Conservation (phyloP, 2,329 filamentous ascomycete species). For the Colletotrichum cuscutae region DNA sequence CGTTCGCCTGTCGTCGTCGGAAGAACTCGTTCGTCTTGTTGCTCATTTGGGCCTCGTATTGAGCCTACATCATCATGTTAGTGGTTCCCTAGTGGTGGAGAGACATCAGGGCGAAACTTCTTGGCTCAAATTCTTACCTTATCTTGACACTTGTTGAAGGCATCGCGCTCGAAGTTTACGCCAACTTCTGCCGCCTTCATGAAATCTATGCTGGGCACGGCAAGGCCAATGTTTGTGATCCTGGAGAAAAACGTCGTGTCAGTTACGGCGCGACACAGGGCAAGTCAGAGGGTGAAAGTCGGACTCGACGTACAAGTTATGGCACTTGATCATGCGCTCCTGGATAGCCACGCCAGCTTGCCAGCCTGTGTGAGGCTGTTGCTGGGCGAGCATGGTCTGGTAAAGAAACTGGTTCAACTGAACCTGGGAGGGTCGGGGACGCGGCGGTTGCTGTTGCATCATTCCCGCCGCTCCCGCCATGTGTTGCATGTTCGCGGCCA, state of each 20-base stretch:
- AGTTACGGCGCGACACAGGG: constrained; percentile 7
- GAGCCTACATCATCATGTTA: constrained; percentile 47
- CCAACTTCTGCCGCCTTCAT: constrained; percentile 54
- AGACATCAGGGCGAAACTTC: neutral
- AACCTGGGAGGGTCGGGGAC: constrained; percentile 46
- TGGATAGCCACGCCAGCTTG: constrained; percentile 49
- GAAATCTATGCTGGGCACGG: constrained; percentile 52
- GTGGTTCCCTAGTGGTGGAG: constrained; percentile 25
- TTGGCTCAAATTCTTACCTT: constrained; percentile 52
- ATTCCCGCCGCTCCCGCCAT: constrained; percentile 61
- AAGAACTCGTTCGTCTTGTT: constrained; percentile 60
- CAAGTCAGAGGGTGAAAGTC: constrained; percentile 1
- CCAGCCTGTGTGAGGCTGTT: constrained; percentile 49
- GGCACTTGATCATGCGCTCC: constrained; percentile 55
- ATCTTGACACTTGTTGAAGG: constrained; percentile 56
- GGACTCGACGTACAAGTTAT: constrained; percentile 50
- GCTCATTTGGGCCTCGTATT: constrained; percentile 61
- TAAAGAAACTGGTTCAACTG: constrained; percentile 54
- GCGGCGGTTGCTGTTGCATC: constrained; percentile 49
- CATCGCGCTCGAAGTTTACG: constrained; percentile 59
- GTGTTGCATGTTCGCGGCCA: constrained; percentile 70
- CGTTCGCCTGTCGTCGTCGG: constrained; percentile 61
- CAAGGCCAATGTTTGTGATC: constrained; percentile 62
- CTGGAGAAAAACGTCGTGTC: constrained; percentile 43
- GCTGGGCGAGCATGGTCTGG: constrained; percentile 48